Evolutionary conservation across 2,329 filamentous ascomycete genomes (phyloP), one percentile per base, ranked within the genome.

Genomic region (Trichophyton verrucosum): DNA sequence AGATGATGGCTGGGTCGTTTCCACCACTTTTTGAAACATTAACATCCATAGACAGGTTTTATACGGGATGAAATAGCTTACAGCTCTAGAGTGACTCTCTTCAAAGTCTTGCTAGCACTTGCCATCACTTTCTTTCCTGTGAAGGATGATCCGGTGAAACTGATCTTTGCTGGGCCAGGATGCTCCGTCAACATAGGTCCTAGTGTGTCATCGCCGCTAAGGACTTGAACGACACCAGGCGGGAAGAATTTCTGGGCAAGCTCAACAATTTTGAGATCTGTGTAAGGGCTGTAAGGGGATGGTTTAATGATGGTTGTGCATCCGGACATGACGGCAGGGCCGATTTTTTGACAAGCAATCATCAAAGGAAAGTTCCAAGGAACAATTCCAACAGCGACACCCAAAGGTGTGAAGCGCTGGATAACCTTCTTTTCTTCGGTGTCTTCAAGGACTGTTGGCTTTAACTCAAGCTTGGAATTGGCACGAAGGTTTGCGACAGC

Each of bases 351-450:
- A 58, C 76, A 75, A 11, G 76, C 74, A 22, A 76, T 62, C 20
- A 72, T 58, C 9, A 75, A 62, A 3, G 75, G 74, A 64, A 70
- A 85, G 68, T 85, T 85, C 82, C 83, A 85, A 0, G 82, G 82
- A 24, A 80, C 79, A 65, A 85, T 84, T 61, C 78, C 82, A 11
- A 75, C 80, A 1, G 77, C 65, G 13, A 77, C 72, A 3, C 75
- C 74, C 1, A 77, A 62, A 0, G 75, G 75, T 0, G 67, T 71
- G 60, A 74, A 71, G n/a, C 72, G 68, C 58, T 72, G 68, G 36
- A 72, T 64, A 11, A 74, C 64, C 51, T 68, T 65, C 24, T 62
- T 62, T 9, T 72, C 73, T 11, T 76, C 75, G 57, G 76, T 76
- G 42, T 82, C 79, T 63, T 76, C 74, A 15, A 47, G 20, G 60